Evolutionary conservation across 2,329 filamentous ascomycete species (phyloP).

Genomic region (Fusarium sambucinum): DNA sequence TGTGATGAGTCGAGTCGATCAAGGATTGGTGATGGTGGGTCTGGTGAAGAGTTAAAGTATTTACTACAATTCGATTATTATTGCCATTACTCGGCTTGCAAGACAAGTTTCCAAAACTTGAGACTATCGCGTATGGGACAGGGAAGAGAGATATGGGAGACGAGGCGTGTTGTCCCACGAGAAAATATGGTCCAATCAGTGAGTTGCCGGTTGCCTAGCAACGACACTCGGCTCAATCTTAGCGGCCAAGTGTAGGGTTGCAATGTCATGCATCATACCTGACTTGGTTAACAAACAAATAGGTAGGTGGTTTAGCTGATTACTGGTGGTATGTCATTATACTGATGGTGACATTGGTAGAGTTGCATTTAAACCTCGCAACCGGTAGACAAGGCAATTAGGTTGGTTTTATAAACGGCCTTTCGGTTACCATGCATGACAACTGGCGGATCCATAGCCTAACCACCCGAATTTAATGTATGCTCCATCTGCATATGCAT

Average conservation of each 20-base stretch:
- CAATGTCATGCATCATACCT: constrained; percentile 26
- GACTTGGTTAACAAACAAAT: neutral
- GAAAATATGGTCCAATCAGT: constrained; percentile 49
- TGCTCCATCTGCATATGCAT: neutral
- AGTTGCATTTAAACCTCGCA: neutral
- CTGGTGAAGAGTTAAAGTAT: constrained; percentile 49
- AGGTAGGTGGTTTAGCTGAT: constrained; percentile 1
- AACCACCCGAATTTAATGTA: constrained; percentile 1
- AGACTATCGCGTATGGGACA: constrained; percentile 52
- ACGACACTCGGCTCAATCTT: constrained; percentile 38
- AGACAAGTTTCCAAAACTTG: constrained; percentile 51
- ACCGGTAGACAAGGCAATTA: neutral
- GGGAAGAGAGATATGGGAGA: constrained; percentile 39
- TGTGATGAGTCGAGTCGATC: constrained; percentile 26
- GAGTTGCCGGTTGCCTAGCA: constrained; percentile 50
- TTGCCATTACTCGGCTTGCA: constrained; percentile 54
- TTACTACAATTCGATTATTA: constrained; percentile 56
- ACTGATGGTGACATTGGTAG: neutral
- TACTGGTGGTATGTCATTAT: neutral
- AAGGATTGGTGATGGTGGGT: constrained; percentile 34
- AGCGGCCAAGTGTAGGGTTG: constrained; percentile 28
- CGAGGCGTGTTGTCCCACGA: constrained; percentile 47
- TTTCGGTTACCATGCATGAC: constrained; percentile 7
- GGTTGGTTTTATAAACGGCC: neutral
- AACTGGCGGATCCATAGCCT: constrained; percentile 6